phyloP scores from a whole-genome alignment of 257 asterid species.

The Gentiana straminea region DNA sequence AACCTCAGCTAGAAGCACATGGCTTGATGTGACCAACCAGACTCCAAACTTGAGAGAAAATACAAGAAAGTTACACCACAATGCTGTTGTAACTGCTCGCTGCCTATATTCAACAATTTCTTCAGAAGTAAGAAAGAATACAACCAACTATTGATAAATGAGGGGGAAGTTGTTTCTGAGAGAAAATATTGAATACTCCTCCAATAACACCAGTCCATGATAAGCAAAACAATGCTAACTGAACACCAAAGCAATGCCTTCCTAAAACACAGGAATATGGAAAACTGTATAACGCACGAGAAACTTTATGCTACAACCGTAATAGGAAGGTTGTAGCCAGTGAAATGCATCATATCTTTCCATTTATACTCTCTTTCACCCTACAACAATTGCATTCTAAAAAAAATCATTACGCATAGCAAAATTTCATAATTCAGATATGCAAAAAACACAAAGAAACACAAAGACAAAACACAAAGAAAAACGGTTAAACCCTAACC shows the following conservation, averaged over 20 bases:
- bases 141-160: conserved; percentile 2
- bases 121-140: conserved; percentile 12
- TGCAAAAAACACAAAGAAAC: too few relatives aligned
- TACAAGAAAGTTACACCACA: conserved; percentile 93
- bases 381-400: too few relatives aligned
- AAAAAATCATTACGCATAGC: too few relatives aligned
- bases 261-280: neutral
- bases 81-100: conserved; percentile 95
- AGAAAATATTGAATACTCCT: neutral
- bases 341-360: too few relatives aligned
- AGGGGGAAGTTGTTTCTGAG: neutral
- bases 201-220: neutral
- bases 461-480: too few relatives aligned
- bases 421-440: too few relatives aligned
- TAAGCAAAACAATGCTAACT: neutral
- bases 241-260: conserved; percentile 2
- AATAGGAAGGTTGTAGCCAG: too few relatives aligned
- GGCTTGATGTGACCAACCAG: conserved; percentile 90
- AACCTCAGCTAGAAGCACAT: conserved; percentile 86
- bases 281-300: too few relatives aligned
- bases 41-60: conserved; percentile 96
- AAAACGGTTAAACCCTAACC: too few relatives aligned
- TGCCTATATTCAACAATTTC: conserved; percentile 36
- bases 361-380: too few relatives aligned
- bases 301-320: too few relatives aligned